Evolutionary conservation across 2,329 filamentous ascomycete species (phyloP).

Genomic region (Cercospora canescens): DNA sequence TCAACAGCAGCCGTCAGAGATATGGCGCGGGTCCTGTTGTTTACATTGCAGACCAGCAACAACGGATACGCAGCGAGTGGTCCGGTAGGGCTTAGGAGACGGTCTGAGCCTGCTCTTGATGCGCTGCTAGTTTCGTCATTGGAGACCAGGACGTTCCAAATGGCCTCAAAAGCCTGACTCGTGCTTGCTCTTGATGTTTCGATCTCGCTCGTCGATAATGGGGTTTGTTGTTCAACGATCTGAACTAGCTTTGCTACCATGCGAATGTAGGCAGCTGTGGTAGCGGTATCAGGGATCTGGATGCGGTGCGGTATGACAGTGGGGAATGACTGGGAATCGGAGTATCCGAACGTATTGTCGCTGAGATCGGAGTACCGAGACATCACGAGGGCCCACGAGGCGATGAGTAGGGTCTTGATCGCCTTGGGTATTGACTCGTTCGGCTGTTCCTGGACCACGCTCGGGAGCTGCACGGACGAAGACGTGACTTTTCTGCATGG

Average conservation of each 20-base stretch:
- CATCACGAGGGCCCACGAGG: neutral
- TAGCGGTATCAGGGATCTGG: neutral
- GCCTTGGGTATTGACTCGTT: neutral
- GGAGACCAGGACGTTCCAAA: neutral
- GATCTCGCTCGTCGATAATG: neutral
- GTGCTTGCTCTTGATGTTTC: neutral
- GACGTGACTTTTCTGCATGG: neutral
- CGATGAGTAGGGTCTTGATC: neutral
- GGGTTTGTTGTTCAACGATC: neutral
- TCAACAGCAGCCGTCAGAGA: neutral
- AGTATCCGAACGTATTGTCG: neutral
- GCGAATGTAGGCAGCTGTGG: neutral
- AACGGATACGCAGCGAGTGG: neutral
- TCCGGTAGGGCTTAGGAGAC: neutral
- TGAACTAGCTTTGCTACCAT: neutral
- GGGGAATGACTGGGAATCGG: fast-evolving
- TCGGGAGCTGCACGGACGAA: neutral
- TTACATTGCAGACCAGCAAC: neutral
- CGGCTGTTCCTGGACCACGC: neutral
- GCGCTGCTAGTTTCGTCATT: neutral
- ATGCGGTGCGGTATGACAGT: neutral
- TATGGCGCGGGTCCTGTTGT: neutral
- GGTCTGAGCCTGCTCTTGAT: neutral
- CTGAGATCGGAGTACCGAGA: neutral
- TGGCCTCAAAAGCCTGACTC: neutral